phyloP scores from a whole-genome alignment of 148 eudicot genomes.

The Bassia scoparia region DNA sequence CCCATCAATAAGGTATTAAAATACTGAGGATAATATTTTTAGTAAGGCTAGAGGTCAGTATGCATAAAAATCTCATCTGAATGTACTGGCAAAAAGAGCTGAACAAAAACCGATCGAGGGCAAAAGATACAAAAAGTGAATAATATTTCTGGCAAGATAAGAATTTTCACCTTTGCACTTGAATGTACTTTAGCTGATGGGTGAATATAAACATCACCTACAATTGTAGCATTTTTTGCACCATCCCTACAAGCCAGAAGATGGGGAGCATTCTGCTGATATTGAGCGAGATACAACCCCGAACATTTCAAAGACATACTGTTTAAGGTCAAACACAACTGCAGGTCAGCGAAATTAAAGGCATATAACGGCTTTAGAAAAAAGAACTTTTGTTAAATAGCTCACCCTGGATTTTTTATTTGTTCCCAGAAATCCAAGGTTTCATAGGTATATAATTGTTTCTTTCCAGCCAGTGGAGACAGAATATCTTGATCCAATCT shows the following conservation, averaged over 20 bases:
- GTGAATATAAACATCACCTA: conserved; percentile 90
- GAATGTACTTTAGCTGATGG: conserved; percentile 96
- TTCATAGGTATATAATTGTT: conserved; percentile 76
- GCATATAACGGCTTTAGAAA: conserved; percentile 4
- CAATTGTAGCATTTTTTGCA: conserved; percentile 47
- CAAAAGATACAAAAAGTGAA: neutral
- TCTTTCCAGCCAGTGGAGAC: conserved; percentile 94
- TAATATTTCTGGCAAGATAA: neutral
- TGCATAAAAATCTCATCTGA: neutral
- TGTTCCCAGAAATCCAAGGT: conserved; percentile 91
- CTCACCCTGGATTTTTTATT: conserved; percentile 85
- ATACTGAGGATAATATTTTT: neutral
- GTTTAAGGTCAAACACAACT: conserved; percentile 24
- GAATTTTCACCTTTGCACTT: conserved; percentile 77
- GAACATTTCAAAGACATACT: conserved; percentile 95
- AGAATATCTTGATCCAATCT: conserved; percentile 81
- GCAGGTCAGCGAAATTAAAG: conserved; percentile 12
- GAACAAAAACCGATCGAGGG: neutral
- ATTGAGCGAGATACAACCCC: conserved; percentile 66
- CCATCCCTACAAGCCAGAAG: conserved; percentile 78
- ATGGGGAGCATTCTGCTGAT: conserved; percentile 47
- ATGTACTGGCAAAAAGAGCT: neutral
- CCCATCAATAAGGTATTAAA: neutral
- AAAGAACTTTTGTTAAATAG: conserved; percentile 5
- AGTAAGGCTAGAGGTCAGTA: neutral